Evolutionary conservation across 2,329 filamentous ascomycete genomes (phyloP), one percentile per base, ranked within the genome.

Genomic region (Apiospora pterosperma): DNA sequence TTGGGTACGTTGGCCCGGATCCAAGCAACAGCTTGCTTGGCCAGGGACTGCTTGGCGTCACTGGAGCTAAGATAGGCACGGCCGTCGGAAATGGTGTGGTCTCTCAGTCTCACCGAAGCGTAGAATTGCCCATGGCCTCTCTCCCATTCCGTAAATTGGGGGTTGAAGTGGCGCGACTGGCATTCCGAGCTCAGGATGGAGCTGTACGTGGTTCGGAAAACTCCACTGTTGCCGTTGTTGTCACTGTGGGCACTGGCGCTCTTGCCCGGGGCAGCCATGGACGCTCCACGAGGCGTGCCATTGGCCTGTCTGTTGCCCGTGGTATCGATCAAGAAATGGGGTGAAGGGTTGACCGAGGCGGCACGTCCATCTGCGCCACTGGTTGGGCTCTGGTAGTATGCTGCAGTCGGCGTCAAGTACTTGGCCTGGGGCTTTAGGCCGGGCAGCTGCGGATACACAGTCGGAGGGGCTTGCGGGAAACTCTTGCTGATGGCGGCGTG

Each of bases 131-230:
- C 64, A 19, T 67, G 42, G 2, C 10, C 28, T 10, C 55, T 64
- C 5, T 55, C 28, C 64, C 64, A 67, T 59, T 71, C 71, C 2
- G 36, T 42, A 61, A 70, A 76, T 31, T 68, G 55, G 1, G 73
- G 74, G 39, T 75, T 76, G 48, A 75, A 76, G 19, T 64, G 48
- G 1, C 73, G 69, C 36, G 67, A 66, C 65, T 76, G 73, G 60
- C 73, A 76, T 48, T 72, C 69, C 1, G 38, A 38, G 65, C 64
- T 70, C 5, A 69, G 61, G 19, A 66, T 48, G 31, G 28, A 36
- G 36, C 34, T 59, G n/a, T 63, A 34, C 28, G 55, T 21, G 31
- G 21, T 36, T 14, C 16, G 25, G 25, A n/a, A n/a, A 7, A 11
- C 5, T 4, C 16, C 23, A 8, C 5, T 25, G 41, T 11, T 28